phyloP scores from a whole-genome alignment of 345 rosid species.

The Hypericum androsaemum region DNA sequence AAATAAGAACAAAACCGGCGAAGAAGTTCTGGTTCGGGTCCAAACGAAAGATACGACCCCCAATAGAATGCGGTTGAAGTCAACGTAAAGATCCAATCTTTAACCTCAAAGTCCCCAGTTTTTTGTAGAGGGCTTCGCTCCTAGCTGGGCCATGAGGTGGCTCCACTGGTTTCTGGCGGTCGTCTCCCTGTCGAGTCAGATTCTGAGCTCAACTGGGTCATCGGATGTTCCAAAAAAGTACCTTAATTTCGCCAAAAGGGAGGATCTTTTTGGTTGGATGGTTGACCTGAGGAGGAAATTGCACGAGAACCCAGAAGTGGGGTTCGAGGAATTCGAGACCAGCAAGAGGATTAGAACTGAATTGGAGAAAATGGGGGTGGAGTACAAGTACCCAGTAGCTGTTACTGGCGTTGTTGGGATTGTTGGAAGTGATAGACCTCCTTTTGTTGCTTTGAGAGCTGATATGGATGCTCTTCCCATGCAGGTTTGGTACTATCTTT shows the following conservation, averaged over 20 bases:
- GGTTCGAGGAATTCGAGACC: conserved; percentile 20
- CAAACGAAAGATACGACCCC: too few species aligned
- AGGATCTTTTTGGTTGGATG: conserved; percentile 2
- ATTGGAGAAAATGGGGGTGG: conserved; percentile 17
- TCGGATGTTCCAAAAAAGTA: background rate
- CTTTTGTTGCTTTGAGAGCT: conserved; percentile 18
- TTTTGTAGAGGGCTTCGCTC: too few species aligned
- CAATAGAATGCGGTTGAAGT: too few species aligned
- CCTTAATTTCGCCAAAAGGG: background rate
- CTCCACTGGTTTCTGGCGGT: too few species aligned
- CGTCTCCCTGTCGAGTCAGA: too few species aligned
- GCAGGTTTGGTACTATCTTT: conserved; percentile 8
- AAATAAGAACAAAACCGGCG: too few species aligned
- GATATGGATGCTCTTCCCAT: conserved; percentile 24
- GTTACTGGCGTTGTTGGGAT: conserved; percentile 17
- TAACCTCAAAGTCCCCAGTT: too few species aligned
- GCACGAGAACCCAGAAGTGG: conserved; percentile 22
- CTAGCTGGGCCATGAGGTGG: too few species aligned
- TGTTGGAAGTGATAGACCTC: conserved; percentile 15
- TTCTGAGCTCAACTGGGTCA: too few species aligned
- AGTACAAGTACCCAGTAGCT: conserved; percentile 18
- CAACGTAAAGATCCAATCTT: too few species aligned
- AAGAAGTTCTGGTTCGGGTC: too few species aligned
- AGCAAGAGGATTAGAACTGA: conserved; percentile 18
- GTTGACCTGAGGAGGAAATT: conserved; percentile 12